Percentiles rank a stretch among this genome's conserved stretches.
These are phyloP conservation scores for Erodium texanum DNA, from an alignment of 441 rosid species.

Conservation along the genomic window DNA sequence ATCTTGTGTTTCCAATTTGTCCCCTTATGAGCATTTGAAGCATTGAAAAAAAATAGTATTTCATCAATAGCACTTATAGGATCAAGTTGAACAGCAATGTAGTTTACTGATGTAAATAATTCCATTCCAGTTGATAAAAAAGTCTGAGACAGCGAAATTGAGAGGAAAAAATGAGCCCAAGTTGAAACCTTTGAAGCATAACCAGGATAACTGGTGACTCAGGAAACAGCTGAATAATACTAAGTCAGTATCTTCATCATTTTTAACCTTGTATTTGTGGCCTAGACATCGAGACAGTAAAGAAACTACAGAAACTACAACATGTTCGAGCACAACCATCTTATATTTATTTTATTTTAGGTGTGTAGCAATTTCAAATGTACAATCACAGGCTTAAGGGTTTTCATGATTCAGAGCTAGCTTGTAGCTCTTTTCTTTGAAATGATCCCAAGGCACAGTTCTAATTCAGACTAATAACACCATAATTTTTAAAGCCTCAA, in stretches of 20 bases:
- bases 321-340: neutral
- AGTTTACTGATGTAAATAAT: too few relatives aligned
- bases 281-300: neutral
- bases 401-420: constrained; percentile 1
- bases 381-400: neutral
- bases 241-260: too few relatives aligned
- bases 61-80: too few relatives aligned
- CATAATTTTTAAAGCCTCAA: neutral
- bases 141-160: too few relatives aligned
- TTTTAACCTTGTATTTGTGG: neutral
- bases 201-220: neutral
- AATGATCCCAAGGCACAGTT: neutral
- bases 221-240: neutral
- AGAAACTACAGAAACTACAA: neutral
- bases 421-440: neutral
- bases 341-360: too few relatives aligned
- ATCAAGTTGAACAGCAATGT: too few relatives aligned
- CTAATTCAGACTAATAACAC: neutral
- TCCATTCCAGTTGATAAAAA: too few relatives aligned
- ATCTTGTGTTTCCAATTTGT: too few relatives aligned
- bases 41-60: neutral
- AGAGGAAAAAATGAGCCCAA: too few relatives aligned
- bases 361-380: neutral
- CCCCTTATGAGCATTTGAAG: neutral
- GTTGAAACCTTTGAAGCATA: neutral